Percentiles rank a stretch among this genome's conserved stretches.
Conservation (phyloP, 495 filamentous ascomycete species). For the Penicillium flavigenum region DNA sequence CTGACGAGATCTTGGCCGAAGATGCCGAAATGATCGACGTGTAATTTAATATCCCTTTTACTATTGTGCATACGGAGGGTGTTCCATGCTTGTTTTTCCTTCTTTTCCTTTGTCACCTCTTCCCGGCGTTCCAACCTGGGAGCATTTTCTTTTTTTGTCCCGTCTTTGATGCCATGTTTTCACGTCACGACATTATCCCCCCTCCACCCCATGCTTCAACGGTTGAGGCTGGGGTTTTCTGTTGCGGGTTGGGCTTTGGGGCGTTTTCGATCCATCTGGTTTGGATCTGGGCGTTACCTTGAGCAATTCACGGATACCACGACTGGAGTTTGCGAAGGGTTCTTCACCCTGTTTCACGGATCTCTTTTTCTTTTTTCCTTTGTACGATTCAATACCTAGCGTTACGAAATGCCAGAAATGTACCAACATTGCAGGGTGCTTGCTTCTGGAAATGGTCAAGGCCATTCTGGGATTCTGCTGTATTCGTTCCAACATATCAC, state of each 20-base stretch:
- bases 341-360: constrained; percentile 26
- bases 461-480: constrained; percentile 19
- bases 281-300: constrained; percentile 6
- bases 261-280: constrained; percentile 17
- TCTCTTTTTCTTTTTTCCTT: constrained; percentile 29
- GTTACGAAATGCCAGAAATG: constrained; percentile 27
- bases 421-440: constrained; percentile 22
- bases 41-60: constrained; percentile 41
- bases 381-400: constrained; percentile 29
- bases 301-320: constrained; percentile 17
- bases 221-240: constrained; percentile 28
- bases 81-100: constrained; percentile 32
- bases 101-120: constrained; percentile 39
- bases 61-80: constrained; percentile 44
- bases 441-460: constrained; percentile 20
- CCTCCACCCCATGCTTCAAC: constrained; percentile 26
- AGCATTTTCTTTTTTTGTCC: constrained; percentile 19
- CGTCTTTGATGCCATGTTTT: constrained; percentile 25
- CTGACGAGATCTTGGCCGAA: constrained; percentile 65
- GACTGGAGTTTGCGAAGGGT: constrained; percentile 26
- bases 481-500: constrained; percentile 9
- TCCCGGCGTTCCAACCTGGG: constrained; percentile 33
- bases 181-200: constrained; percentile 28
- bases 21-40: constrained; percentile 76
- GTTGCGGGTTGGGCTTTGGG: constrained; percentile 14